Evolutionary conservation across 805 yeast species (phyloP), one percentile per base, ranked within the genome.

Genomic region (Kodamaea fukazawae): DNA sequence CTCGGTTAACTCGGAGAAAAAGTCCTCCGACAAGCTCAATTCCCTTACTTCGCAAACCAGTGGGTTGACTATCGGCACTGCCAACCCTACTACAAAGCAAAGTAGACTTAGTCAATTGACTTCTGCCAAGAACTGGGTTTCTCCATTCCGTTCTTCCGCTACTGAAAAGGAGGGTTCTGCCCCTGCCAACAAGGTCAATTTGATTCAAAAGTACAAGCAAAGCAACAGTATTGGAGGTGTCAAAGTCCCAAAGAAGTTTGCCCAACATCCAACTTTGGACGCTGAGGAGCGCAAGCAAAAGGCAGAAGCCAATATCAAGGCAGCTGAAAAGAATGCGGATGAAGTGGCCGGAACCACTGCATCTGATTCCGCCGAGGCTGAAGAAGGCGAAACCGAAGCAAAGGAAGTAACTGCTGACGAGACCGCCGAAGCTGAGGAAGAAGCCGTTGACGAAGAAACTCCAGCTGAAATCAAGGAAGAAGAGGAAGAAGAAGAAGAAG

Each of bases 211-310:
- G 48, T 67, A 61, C 42, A 57, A 58, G 41, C 63, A 61, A 11
- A 52, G 53, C 30, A 68, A 67, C 50, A 49, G 54, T 23, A 60
- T 68, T 34, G 53, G 55, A 17, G 53, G 56, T 20, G 45, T 69
- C 29, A 58, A 49, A 29, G 70, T 69, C 17, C 74, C 74, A 20
- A 60, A 59, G 53, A 67, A 65, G 48, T 69, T 65, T 42, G 50
- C 71, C 34, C 40, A 53, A 26, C 73, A 68, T 49, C 70, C 72
- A 15, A 62, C 69, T 8, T 58, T 63, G 44, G 64, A 60, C 34
- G 63, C 65, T 7, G 50, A 51, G 41, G 34, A 43, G 27, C 43
- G 46, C 36, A 38, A 32, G 27, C 22, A 22, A 33, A 29, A 38
- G 28, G 38, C 42, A 9, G 36, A 25, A 7, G 45, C 45, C 15